phyloP scores from a whole-genome alignment of 139 green algal species.

The Chlamydomonas incerta region DNA sequence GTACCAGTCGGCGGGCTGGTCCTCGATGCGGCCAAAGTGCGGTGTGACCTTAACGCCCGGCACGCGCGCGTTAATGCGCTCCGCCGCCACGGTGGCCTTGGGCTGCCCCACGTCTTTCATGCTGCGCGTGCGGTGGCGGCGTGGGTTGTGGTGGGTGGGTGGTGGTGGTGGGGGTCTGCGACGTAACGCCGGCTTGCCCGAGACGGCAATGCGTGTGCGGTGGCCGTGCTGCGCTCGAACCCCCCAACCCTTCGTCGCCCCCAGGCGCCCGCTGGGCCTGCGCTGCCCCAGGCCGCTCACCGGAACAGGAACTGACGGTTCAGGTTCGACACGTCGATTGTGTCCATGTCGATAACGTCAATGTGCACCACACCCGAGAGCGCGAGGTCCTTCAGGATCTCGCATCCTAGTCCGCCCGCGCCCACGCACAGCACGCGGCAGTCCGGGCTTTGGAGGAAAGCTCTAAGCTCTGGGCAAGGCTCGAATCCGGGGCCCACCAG shows the following conservation, averaged over 20 bases:
- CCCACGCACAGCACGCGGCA: conserved; percentile 91
- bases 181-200: too few relatives aligned
- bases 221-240: too few relatives aligned
- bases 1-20: conserved; percentile 89
- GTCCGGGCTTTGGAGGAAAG: conserved; percentile 75
- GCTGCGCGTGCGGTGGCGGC: conserved; percentile 60
- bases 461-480: conserved; percentile 70
- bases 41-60: conserved; percentile 81
- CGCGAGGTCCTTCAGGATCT: conserved; percentile 98
- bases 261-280: too few relatives aligned
- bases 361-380: conserved; percentile 96
- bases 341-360: conserved; percentile 99
- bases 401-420: conserved; percentile 97
- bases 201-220: too few relatives aligned
- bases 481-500: conserved; percentile 92
- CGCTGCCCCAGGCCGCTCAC: too few relatives aligned
- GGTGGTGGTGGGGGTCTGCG: too few relatives aligned
- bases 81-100: conserved; percentile 94
- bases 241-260: too few relatives aligned
- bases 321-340: conserved; percentile 98
- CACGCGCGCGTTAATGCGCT: conserved; percentile 87
- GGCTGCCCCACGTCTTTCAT: conserved; percentile 93
- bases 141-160: background rate
- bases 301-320: conserved; percentile 99
- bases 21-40: conserved; percentile 95